A percentile compares a stretch with the other conserved stretches of the same genome.
phyloP scores from a whole-genome alignment of 2,329 filamentous ascomycete species.

The Trichoderma guizhouense region DNA sequence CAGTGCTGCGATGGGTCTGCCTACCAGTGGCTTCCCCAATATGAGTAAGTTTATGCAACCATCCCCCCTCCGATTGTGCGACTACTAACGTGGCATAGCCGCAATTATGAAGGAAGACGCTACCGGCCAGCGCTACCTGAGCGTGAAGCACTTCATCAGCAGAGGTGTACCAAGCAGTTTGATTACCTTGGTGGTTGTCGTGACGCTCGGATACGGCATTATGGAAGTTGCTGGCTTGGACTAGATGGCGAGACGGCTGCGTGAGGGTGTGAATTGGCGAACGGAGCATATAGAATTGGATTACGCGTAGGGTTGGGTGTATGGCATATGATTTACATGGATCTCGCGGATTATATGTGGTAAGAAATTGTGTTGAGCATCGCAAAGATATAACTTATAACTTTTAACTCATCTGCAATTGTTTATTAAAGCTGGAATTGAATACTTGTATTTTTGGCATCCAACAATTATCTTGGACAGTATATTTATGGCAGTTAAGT shows the following conservation, averaged over 20 bases:
- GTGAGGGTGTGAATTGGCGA: not conserved
- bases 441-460: not conserved
- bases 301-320: not conserved
- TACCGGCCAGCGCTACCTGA: constrained; percentile 85
- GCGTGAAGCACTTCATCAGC: constrained; percentile 91
- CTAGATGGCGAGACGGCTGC: constrained; percentile 21
- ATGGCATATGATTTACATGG: not conserved
- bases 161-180: constrained; percentile 86
- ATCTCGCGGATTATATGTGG: not conserved
- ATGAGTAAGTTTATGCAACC: constrained; percentile 74
- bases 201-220: constrained; percentile 85
- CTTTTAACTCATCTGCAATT: not conserved
- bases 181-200: constrained; percentile 74
- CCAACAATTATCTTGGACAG: not conserved
- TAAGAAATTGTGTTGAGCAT: not conserved
- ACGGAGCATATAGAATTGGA: constrained; percentile 2
- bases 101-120: constrained; percentile 99
- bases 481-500: not conserved
- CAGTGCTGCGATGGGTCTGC: constrained; percentile 90
- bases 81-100: constrained; percentile 49
- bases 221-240: constrained; percentile 73
- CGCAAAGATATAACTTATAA: not conserved
- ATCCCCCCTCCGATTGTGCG: not conserved
- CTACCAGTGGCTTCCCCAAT: constrained; percentile 95
- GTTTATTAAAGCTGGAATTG: not conserved